Base-by-base conservation (phyloP, 2,329 filamentous ascomycete species). In the Colletotrichum eremochloae region DNA sequence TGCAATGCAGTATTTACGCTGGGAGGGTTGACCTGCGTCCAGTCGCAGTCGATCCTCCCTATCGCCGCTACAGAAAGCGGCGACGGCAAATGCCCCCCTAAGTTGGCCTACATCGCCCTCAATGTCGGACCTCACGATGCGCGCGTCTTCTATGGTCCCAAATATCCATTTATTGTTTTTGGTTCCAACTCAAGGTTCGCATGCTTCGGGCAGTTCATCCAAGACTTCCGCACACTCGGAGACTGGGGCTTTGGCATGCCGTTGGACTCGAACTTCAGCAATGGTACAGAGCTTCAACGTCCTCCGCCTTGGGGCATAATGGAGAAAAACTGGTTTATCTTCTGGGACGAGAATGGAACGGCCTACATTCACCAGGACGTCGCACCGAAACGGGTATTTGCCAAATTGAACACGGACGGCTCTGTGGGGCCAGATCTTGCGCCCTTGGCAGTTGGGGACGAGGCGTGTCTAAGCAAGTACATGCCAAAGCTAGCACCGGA, bases 271-370 rank as follows among this genome's bases (percentile, higher is more conserved):
- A 77, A 80, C 11, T 90, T 89, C 76, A 76, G 76, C 15, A 58
- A 75, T 0, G 83, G 83, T 0, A 88, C 84, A 1, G 89, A 91
- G 73, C 77, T 91, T 3, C 84, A 86, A 48, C 81, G 88, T 0
- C 88, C 87, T 0, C 70, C 75, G 1, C 84, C 86, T 0, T 86
- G 81, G 75, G 76, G 77, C 3, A 46, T 75, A 0, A 75, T 90
- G 36, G 89, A 91, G 79, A 91, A 91, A 84, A 91, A 91, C 75
- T 91, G 84, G 82, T 91, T 91, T 74, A 72, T 88, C 2, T 91
- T 91, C 80, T 91, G 89, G 89, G 88, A 90, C 73, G 69, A 72
- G 0, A 69, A 80, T 0, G 84, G 82, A 6, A 76, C 82, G 29
- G 79, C 84, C 62, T 89, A 89, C 76, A 81, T 83, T 1, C 88